These are phyloP conservation scores for Daldinia childiae DNA, from an alignment of 495 filamentous ascomycete genomes.

Conservation along the genomic window DNA sequence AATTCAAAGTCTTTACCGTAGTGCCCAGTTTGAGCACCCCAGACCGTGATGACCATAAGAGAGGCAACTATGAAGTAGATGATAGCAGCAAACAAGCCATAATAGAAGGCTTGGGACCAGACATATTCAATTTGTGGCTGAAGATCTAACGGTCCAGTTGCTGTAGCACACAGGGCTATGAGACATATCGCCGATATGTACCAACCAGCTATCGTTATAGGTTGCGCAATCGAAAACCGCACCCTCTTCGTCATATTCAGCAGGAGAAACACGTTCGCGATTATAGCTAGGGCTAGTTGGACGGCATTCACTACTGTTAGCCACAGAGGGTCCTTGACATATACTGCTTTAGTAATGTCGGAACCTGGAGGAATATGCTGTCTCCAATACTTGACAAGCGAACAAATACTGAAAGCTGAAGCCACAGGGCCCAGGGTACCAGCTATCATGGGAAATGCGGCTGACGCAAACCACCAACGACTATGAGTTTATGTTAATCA, in stretches of 20 bases:
- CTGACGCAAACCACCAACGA: slow-evolving; percentile 88
- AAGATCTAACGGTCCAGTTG: slow-evolving; percentile 60
- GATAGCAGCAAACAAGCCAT: slow-evolving; percentile 77
- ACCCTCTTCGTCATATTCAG: slow-evolving; percentile 86
- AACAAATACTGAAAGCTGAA: slow-evolving; percentile 79
- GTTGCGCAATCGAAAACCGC: slow-evolving; percentile 80
- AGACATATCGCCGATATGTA: slow-evolving; percentile 75
- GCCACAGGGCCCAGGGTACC: slow-evolving; percentile 88
- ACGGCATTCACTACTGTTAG: slow-evolving; percentile 76
- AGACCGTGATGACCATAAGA: slow-evolving; percentile 74
- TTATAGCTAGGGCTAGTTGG: slow-evolving; percentile 73
- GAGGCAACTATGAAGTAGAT: slow-evolving; percentile 80
- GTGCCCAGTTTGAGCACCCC: slow-evolving; percentile 69
- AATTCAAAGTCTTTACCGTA: slow-evolving; percentile 76
- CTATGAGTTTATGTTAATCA: slow-evolving; percentile 43
- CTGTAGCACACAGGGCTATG: slow-evolving; percentile 64
- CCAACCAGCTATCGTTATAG: slow-evolving; percentile 70
- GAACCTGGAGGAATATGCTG: slow-evolving; percentile 65
- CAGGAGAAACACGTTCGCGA: slow-evolving; percentile 76
- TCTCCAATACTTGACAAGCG: slow-evolving; percentile 77
- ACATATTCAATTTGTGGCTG: slow-evolving; percentile 62
- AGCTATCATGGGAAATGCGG: slow-evolving; percentile 81
- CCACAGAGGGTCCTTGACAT: slow-evolving; percentile 76
- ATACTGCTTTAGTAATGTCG: slow-evolving; percentile 58
- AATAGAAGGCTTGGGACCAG: slow-evolving; percentile 80